Evolutionary conservation across 176 grass and related monocot genomes (phyloP).

Genomic region (Poa pratensis): DNA sequence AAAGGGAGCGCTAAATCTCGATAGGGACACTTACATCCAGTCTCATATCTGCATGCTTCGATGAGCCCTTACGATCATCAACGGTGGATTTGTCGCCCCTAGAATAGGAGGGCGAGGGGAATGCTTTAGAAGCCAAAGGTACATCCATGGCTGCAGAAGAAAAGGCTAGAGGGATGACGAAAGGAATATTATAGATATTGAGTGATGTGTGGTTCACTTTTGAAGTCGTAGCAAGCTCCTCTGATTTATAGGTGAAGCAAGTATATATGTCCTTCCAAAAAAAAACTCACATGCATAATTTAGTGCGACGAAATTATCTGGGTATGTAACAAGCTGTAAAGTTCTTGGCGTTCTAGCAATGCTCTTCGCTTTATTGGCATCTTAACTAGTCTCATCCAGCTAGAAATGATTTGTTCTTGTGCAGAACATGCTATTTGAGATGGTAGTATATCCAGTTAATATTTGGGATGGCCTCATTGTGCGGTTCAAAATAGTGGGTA

Average conservation of each 20-base stretch:
- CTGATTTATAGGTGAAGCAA: constrained; percentile 27
- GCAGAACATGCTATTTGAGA: background rate
- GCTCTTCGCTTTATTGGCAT: background rate
- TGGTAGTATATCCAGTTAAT: background rate
- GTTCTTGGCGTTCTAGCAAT: background rate
- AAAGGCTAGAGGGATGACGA: background rate
- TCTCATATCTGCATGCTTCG: background rate
- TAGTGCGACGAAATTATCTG: background rate
- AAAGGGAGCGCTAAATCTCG: background rate
- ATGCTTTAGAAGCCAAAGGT: constrained; percentile 48
- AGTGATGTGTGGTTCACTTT: background rate
- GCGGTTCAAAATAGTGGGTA: background rate
- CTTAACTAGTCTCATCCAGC: background rate
- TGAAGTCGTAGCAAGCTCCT: background rate
- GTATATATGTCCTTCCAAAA: background rate
- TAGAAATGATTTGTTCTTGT: background rate
- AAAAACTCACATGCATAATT: background rate
- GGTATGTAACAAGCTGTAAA: background rate
- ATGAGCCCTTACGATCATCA: background rate
- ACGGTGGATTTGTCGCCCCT: background rate
- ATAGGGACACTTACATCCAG: constrained; percentile 16
- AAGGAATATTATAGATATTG: background rate
- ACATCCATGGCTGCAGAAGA: constrained; percentile 36
- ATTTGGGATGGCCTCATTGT: background rate
- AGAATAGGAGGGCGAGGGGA: background rate